phyloP scores from a whole-genome alignment of 768 basidiomycete genomes.

The Fomitopsis serialis region DNA sequence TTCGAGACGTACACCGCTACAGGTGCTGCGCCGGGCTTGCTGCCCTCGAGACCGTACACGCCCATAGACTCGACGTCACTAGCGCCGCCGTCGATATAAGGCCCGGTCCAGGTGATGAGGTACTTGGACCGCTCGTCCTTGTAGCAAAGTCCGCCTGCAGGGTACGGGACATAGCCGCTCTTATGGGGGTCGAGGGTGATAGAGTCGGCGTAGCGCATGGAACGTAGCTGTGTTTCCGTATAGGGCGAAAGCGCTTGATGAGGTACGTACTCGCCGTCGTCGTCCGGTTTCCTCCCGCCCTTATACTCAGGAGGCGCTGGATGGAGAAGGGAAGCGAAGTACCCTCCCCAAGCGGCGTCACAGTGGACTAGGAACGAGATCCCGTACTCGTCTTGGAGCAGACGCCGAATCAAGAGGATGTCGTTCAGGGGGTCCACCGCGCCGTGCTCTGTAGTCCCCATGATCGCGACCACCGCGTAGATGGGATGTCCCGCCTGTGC shows the following conservation, averaged over 20 bases:
- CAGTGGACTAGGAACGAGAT: constrained; percentile 37
- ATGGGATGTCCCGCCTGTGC: constrained; percentile 25
- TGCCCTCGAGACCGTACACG: constrained; percentile 43
- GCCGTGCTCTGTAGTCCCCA: constrained; percentile 42
- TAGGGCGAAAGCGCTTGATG: constrained; percentile 23
- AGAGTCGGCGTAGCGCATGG: constrained; percentile 28
- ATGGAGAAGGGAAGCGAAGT: constrained; percentile 29
- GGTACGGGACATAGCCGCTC: constrained; percentile 38
- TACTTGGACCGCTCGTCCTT: constrained; percentile 31
- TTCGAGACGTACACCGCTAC: constrained; percentile 33
- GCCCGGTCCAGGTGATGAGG: constrained; percentile 34
- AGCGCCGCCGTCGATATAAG: constrained; percentile 15
- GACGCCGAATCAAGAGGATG: constrained; percentile 29
- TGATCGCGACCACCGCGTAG: constrained; percentile 37
- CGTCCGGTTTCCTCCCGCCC: background rate
- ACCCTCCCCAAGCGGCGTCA: constrained; percentile 45
- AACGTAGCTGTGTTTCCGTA: constrained; percentile 25
- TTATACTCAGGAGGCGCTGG: background rate
- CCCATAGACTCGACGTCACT: constrained; percentile 31
- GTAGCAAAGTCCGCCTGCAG: constrained; percentile 37
- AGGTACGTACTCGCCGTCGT: constrained; percentile 20
- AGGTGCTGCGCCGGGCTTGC: constrained; percentile 43
- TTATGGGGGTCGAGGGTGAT: constrained; percentile 41
- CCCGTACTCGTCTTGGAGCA: constrained; percentile 24
- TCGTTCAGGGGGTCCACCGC: constrained; percentile 35